Conservation (phyloP, 2,329 filamentous ascomycete species). For the Fusarium siculi region DNA sequence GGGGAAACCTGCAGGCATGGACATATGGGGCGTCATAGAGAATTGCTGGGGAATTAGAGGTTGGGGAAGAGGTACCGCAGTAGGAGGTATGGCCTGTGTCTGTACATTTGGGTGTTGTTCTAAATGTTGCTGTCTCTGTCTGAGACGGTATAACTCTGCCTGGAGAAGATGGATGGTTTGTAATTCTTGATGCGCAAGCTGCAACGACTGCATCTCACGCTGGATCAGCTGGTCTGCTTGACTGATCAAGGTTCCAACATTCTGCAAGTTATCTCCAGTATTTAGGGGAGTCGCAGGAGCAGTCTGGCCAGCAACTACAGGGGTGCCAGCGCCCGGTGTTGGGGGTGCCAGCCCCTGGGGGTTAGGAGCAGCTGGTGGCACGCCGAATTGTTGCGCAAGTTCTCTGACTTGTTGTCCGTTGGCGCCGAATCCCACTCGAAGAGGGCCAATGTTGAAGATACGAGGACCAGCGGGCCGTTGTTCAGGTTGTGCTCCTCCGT, state of each 20-base stretch:
- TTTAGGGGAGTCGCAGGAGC: constrained; percentile 32
- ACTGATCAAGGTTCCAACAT: constrained; percentile 69
- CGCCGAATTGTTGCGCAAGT: constrained; percentile 71
- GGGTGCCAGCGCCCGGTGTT: constrained; percentile 7
- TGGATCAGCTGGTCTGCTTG: constrained; percentile 76
- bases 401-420: constrained; percentile 73
- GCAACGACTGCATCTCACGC: constrained; percentile 72
- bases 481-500: constrained; percentile 38
- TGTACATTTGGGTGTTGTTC: constrained; percentile 42
- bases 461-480: constrained; percentile 58
- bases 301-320: constrained; percentile 12
- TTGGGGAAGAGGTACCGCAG: constrained; percentile 17
- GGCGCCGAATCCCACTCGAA: constrained; percentile 82
- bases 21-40: constrained; percentile 31
- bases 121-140: constrained; percentile 58
- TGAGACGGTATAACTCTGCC: constrained; percentile 73
- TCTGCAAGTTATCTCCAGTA: constrained; percentile 50
- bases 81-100: constrained; percentile 15
- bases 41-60: constrained; percentile 26
- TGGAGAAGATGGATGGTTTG: constrained; percentile 74
- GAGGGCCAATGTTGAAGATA: constrained; percentile 78
- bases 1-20: constrained; percentile 28
- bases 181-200: constrained; percentile 73
- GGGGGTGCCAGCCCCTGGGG: constrained; percentile 39
- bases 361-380: constrained; percentile 48